These are phyloP conservation scores for Termitomyces sp. DNA, from an alignment of 768 basidiomycete genomes.

Conservation along the genomic window DNA sequence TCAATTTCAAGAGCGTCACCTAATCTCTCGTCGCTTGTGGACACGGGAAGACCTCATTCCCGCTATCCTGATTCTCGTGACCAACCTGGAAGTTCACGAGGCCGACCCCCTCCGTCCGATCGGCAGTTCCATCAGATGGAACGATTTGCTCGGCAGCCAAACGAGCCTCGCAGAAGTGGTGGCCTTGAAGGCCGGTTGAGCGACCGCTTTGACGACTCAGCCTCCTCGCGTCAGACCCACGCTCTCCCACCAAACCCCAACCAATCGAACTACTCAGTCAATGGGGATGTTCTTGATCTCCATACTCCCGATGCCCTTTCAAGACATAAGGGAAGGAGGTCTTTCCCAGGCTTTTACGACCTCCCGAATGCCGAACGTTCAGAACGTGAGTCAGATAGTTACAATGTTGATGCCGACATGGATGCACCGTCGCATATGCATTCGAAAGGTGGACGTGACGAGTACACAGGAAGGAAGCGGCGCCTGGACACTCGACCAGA, in stretches of 20 bases:
- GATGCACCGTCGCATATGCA: not conserved
- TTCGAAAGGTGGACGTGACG: not conserved
- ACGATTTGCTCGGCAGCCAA: conserved; percentile 4
- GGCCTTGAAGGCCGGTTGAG: conserved; percentile 20
- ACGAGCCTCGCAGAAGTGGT: conserved; percentile 8
- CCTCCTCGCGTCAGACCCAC: conserved; percentile 10
- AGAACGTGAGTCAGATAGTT: too few relatives aligned
- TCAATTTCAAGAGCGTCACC: conserved; percentile 26
- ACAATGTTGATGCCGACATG: not conserved
- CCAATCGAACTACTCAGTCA: conserved; percentile 6
- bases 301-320: conserved; percentile 1
- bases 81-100: conserved; percentile 13
- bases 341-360: not conserved
- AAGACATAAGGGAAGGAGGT: not conserved
- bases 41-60: conserved; percentile 7
- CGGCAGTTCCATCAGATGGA: not conserved
- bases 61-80: conserved; percentile 14
- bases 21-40: conserved; percentile 15
- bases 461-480: not conserved
- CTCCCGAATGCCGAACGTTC: too few relatives aligned
- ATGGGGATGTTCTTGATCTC: not conserved
- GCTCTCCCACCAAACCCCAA: conserved; percentile 14
- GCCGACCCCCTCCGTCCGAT: not conserved
- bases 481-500: conserved; percentile 9
- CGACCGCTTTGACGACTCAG: conserved; percentile 16